Evolutionary conservation across 768 basidiomycete genomes (phyloP).

Genomic region (Dendrothele bispora): DNA sequence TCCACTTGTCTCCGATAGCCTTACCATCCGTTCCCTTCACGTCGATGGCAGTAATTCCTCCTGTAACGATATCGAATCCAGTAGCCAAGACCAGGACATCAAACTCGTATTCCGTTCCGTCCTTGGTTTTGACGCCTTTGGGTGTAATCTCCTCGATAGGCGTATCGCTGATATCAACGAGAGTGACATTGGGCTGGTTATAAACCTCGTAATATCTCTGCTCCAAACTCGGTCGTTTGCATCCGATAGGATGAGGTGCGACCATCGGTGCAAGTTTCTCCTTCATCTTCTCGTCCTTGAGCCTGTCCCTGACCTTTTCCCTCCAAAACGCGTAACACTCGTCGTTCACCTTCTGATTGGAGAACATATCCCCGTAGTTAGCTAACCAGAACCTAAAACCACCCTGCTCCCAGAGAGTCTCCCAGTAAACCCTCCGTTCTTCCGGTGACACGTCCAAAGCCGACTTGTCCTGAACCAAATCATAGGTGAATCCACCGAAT

Average conservation of each 20-base stretch:
- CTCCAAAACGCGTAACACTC: constrained; percentile 13
- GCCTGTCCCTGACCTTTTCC: constrained; percentile 9
- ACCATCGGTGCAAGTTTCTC: constrained; percentile 12
- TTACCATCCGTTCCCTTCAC: constrained; percentile 14
- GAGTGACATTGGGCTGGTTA: constrained; percentile 9
- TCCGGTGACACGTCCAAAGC: constrained; percentile 2
- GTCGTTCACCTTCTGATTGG: constrained; percentile 3
- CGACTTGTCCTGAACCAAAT: not conserved
- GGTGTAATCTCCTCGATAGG: constrained; percentile 4
- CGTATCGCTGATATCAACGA: constrained; percentile 1
- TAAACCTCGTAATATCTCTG: constrained; percentile 8
- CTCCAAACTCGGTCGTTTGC: constrained; percentile 13
- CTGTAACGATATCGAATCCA: constrained; percentile 16
- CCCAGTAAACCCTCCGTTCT: constrained; percentile 3
- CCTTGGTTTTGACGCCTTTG: constrained; percentile 1
- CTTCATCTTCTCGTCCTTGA: constrained; percentile 7
- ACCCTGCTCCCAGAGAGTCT: constrained; percentile 4
- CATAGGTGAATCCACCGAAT: constrained; percentile 1
- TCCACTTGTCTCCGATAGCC: constrained; percentile 16
- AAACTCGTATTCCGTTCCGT: constrained; percentile 4
- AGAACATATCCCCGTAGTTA: not conserved
- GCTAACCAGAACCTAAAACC: constrained; percentile 4
- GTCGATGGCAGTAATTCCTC: constrained; percentile 14
- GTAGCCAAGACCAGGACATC: constrained; percentile 10
- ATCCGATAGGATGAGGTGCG: constrained; percentile 9